These are phyloP conservation scores for Clarireedia sp. DNA, from an alignment of 2,329 filamentous ascomycete species.

Conservation along the genomic window DNA sequence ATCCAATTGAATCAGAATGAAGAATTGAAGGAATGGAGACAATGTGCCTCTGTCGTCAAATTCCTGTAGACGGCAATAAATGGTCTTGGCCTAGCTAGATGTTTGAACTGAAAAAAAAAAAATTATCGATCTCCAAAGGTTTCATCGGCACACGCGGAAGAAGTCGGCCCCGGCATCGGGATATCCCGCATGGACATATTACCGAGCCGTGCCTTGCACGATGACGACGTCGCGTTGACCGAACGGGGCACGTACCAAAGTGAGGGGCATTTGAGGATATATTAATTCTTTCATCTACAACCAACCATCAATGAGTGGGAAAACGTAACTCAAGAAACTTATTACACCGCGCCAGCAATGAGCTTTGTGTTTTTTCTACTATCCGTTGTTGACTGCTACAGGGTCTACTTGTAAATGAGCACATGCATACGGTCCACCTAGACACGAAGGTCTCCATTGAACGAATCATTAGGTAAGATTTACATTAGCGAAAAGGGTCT, in stretches of 20 bases:
- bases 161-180: background rate
- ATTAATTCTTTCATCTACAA: too few relatives aligned
- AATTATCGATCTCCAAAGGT: background rate
- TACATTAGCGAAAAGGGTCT: slow-evolving; percentile 3
- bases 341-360: too few relatives aligned
- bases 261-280: too few relatives aligned
- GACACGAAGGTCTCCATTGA: background rate
- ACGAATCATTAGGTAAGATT: background rate
- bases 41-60: too few relatives aligned
- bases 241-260: too few relatives aligned
- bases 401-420: too few relatives aligned
- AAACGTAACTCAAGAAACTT: too few relatives aligned
- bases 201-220: background rate
- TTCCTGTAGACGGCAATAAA: background rate
- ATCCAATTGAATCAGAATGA: slow-evolving; percentile 3
- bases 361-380: too few relatives aligned
- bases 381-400: too few relatives aligned
- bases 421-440: too few relatives aligned
- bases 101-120: background rate
- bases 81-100: background rate
- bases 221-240: too few relatives aligned
- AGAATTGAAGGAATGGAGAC: background rate
- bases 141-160: background rate
- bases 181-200: background rate
- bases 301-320: too few relatives aligned